These are phyloP conservation scores for Alternaria conjuncta DNA, from an alignment of 2,329 filamentous ascomycete species.

Conservation along the genomic window DNA sequence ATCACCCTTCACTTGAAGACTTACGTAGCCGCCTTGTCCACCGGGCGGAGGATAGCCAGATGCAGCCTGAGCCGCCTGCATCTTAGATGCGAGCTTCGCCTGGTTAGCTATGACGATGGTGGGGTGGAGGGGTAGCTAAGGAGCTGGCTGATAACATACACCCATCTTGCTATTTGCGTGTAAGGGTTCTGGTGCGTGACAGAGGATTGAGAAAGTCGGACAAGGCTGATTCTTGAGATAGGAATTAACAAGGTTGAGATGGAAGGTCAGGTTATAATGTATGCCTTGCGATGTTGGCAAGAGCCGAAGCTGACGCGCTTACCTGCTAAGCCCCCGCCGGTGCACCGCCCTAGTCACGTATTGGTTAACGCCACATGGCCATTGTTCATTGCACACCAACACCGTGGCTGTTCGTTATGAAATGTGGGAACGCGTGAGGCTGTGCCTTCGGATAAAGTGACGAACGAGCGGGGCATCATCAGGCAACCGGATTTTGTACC, in stretches of 20 bases:
- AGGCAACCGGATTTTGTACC: conserved; percentile 3
- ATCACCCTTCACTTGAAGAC: conserved; percentile 38
- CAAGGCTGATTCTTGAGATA: conserved; percentile 17
- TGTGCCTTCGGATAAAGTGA: conserved; percentile 8
- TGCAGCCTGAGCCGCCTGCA: conserved; percentile 52
- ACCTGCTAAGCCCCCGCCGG: conserved; percentile 10
- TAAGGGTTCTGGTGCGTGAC: not conserved
- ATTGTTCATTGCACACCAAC: not conserved
- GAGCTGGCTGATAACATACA: conserved; percentile 21
- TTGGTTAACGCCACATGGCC: not conserved
- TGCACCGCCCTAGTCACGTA: conserved; percentile 1
- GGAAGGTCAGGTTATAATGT: conserved; percentile 18
- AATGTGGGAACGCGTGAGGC: conserved; percentile 10
- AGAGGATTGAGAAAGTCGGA: not conserved
- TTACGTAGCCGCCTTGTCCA: conserved; percentile 60
- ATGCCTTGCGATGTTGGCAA: conserved; percentile 11
- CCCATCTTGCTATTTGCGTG: conserved; percentile 18
- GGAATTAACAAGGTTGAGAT: conserved; percentile 6
- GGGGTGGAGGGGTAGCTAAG: conserved; percentile 28
- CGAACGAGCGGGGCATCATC: conserved; percentile 19
- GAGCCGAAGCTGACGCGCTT: no score
- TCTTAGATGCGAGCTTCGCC: conserved; percentile 54
- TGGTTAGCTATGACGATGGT: conserved; percentile 14
- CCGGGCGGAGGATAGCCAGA: conserved; percentile 46
- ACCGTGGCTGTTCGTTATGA: not conserved